Evolutionary conservation across 164 flowering plant species (phyloP).

Genomic region (Stephania yunnanensis): DNA sequence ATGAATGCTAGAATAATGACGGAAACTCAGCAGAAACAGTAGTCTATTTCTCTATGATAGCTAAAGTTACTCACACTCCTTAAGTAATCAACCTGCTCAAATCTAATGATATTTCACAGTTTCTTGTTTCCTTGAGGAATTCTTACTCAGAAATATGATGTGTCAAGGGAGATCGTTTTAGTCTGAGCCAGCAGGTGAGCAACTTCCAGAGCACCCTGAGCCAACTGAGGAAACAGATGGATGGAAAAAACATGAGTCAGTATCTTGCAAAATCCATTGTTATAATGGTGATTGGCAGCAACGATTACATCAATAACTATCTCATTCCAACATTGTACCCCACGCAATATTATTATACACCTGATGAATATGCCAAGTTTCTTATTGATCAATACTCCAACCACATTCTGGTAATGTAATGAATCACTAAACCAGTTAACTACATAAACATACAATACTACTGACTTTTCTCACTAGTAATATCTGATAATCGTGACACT

Average conservation of each 20-base stretch:
- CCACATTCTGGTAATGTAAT: slow-evolving; percentile 4
- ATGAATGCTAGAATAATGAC: not conserved
- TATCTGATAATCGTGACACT: not conserved
- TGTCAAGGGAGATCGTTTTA: slow-evolving; percentile 28
- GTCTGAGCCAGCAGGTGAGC: slow-evolving; percentile 33
- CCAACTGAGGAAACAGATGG: slow-evolving; percentile 24
- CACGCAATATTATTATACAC: slow-evolving; percentile 7
- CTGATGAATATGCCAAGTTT: slow-evolving; percentile 13
- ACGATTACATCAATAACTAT: slow-evolving; percentile 68
- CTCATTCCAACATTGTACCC: slow-evolving; percentile 38
- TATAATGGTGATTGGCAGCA: slow-evolving; percentile 54
- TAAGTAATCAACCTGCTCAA: not conserved
- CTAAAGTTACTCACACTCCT: not conserved
- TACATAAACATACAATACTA: not conserved
- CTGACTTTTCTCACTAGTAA: not conserved
- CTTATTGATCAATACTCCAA: slow-evolving; percentile 8
- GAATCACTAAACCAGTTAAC: not conserved
- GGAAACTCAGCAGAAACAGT: not conserved
- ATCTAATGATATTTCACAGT: not conserved
- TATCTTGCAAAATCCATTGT: slow-evolving; percentile 56
- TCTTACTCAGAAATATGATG: not conserved
- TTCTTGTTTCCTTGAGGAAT: not conserved
- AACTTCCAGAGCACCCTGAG: slow-evolving; percentile 28
- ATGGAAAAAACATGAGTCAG: slow-evolving; percentile 36
- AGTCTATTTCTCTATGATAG: not conserved